Percentiles rank a stretch among this genome's conserved stretches.
These are phyloP conservation scores for Pseudovirgaria hyperparasitica DNA, from an alignment of 2,329 filamentous ascomycete species.

Conservation along the genomic window DNA sequence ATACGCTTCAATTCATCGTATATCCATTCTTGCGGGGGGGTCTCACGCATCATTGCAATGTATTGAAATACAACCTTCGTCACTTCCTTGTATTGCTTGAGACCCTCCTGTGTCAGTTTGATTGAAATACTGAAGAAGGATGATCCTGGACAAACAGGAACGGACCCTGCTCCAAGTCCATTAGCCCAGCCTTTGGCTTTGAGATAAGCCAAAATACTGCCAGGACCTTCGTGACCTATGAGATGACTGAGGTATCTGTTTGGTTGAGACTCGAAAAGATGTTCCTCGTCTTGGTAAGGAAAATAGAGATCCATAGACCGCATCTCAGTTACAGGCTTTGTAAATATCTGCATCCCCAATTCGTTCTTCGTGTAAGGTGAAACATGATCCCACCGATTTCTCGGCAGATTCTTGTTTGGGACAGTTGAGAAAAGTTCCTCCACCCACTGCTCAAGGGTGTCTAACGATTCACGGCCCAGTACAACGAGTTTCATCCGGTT, in stretches of 20 bases:
- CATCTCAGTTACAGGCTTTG: conserved; percentile 84
- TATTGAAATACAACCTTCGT: conserved; percentile 84
- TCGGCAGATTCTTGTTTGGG: conserved; percentile 65
- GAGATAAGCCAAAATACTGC: conserved; percentile 80
- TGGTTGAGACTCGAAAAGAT: conserved; percentile 66
- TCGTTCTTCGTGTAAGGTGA: conserved; percentile 47
- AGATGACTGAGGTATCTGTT: conserved; percentile 78
- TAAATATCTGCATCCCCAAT: conserved; percentile 61
- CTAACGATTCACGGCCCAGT: conserved; percentile 67
- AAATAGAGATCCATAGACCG: conserved; percentile 70
- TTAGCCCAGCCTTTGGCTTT: conserved; percentile 88
- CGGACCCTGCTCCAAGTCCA: conserved; percentile 63
- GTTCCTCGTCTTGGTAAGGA: conserved; percentile 73
- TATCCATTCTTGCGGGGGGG: conserved; percentile 79
- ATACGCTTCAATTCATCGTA: conserved; percentile 84
- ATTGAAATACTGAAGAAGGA: conserved; percentile 71
- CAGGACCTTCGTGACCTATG: conserved; percentile 84
- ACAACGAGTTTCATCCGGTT: conserved; percentile 90
- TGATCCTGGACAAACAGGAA: conserved; percentile 65
- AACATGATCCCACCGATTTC: conserved; percentile 53
- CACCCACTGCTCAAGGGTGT: conserved; percentile 74
- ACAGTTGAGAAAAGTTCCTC: conserved; percentile 71
- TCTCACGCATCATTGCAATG: conserved; percentile 70
- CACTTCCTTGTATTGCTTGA: conserved; percentile 71
- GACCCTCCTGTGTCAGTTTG: conserved; percentile 70